These are phyloP conservation scores for Trichoderma oligosporum DNA, from an alignment of 2,329 filamentous ascomycete species.

Conservation along the genomic window DNA sequence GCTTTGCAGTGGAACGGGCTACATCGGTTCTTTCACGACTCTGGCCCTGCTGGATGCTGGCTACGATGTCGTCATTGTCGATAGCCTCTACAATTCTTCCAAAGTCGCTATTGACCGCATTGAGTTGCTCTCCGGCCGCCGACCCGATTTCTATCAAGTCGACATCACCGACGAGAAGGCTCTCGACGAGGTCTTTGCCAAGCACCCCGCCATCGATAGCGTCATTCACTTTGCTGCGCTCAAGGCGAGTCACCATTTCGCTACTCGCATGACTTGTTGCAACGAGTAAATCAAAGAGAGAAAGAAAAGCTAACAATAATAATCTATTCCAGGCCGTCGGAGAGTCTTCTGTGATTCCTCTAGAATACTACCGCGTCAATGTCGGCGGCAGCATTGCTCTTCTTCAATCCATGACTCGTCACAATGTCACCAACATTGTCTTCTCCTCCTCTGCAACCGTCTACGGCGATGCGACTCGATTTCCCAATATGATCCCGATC, in stretches of 20 bases:
- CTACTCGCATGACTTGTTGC: neutral
- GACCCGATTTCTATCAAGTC: slow-evolving; percentile 76
- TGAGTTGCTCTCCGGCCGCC: slow-evolving; percentile 86
- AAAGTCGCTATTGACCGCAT: slow-evolving; percentile 89
- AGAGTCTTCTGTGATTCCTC: slow-evolving; percentile 86
- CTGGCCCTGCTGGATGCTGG: slow-evolving; percentile 88
- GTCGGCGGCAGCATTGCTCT: slow-evolving; percentile 88
- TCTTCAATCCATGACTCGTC: slow-evolving; percentile 77
- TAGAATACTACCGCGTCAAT: slow-evolving; percentile 98
- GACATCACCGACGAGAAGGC: slow-evolving; percentile 84
- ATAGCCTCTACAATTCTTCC: slow-evolving; percentile 97
- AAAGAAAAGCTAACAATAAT: slow-evolving; percentile 18
- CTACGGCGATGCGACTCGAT: slow-evolving; percentile 94
- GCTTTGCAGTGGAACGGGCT: slow-evolving; percentile 84
- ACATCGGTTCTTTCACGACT: slow-evolving; percentile 96
- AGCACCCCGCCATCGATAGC: slow-evolving; percentile 90
- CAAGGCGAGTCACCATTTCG: slow-evolving; percentile 61
- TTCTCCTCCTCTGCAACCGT: slow-evolving; percentile 98
- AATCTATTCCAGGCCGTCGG: slow-evolving; percentile 69
- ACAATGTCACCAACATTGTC: slow-evolving; percentile 94
- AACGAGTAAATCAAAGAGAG: neutral
- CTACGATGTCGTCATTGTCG: slow-evolving; percentile 94
- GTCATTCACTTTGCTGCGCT: slow-evolving; percentile 98
- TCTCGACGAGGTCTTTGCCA: slow-evolving; percentile 81
- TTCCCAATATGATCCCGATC: slow-evolving; percentile 98